phyloP scores from a whole-genome alignment of 805 yeast genomes.

The Candida manassasensis region DNA sequence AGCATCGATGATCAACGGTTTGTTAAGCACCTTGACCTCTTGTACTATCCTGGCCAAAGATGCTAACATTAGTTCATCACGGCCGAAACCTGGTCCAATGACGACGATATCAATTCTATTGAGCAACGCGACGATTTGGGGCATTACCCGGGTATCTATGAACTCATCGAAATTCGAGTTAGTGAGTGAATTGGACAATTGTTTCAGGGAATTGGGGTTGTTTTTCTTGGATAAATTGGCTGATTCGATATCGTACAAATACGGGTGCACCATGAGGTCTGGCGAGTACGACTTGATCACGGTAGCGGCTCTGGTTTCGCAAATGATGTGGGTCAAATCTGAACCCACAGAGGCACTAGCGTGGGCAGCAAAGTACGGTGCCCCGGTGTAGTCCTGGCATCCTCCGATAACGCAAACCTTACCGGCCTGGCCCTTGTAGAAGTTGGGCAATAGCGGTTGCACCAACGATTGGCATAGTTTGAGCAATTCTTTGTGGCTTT shows the following conservation, averaged over 20 bases:
- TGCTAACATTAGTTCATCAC: slow-evolving; percentile 65
- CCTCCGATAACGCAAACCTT: slow-evolving; percentile 88
- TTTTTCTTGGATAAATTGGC: slow-evolving; percentile 20
- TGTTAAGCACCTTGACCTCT: slow-evolving; percentile 48
- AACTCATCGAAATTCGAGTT: slow-evolving; percentile 22
- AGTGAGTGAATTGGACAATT: no score
- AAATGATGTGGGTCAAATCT: slow-evolving; percentile 85
- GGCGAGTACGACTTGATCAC: slow-evolving; percentile 88
- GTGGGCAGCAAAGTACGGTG: slow-evolving; percentile 87
- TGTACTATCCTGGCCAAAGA: slow-evolving; percentile 55
- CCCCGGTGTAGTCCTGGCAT: slow-evolving; percentile 93
- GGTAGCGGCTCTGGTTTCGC: slow-evolving; percentile 72
- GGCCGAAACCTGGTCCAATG: slow-evolving; percentile 91
- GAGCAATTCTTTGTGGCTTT: slow-evolving; percentile 42
- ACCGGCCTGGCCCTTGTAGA: slow-evolving; percentile 93
- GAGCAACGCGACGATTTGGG: slow-evolving; percentile 52
- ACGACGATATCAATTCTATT: slow-evolving; percentile 75
- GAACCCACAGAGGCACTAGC: slow-evolving; percentile 83
- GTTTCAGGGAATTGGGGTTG: no score
- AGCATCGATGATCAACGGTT: slow-evolving; percentile 85
- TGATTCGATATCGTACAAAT: slow-evolving; percentile 49
- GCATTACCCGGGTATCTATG: slow-evolving; percentile 44
- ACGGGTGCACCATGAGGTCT: slow-evolving; percentile 94
- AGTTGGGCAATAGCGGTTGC: slow-evolving; percentile 68
- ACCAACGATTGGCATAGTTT: slow-evolving; percentile 50